A percentile compares a stretch with the other conserved stretches of the same genome.
Conservation (phyloP, 495 filamentous ascomycete genomes). For the Opeltia flavorubescens region DNA sequence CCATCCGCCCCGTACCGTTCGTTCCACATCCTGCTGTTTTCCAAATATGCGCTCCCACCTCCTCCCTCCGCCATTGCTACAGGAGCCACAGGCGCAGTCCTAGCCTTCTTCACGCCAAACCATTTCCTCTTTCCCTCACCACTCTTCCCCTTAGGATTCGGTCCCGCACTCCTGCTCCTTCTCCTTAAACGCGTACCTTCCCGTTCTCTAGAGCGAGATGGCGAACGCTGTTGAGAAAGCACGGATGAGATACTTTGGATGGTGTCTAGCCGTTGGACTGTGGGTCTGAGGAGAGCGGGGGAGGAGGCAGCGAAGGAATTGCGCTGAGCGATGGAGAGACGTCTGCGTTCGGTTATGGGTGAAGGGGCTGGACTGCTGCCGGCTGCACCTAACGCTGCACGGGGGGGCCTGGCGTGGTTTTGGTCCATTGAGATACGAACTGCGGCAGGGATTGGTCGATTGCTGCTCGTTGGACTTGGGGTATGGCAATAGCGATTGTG, state of each 20-base stretch:
- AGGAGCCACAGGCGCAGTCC: conserved; percentile 9
- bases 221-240: conserved; percentile 12
- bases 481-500: conserved; percentile 15
- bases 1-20: background rate
- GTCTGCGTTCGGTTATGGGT: conserved; percentile 20
- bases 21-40: background rate
- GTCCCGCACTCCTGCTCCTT: conserved; percentile 23
- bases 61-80: conserved; percentile 24
- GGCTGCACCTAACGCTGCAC: conserved; percentile 8
- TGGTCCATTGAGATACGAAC: conserved; percentile 2
- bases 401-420: conserved; percentile 10
- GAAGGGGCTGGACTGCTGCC: conserved; percentile 24
- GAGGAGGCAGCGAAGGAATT: conserved; percentile 11
- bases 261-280: conserved; percentile 32
- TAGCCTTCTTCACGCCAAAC: conserved; percentile 27
- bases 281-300: conserved; percentile 26
- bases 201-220: conserved; percentile 20
- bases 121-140: conserved; percentile 38
- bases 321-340: background rate
- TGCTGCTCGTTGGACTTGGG: background rate
- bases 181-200: conserved; percentile 21
- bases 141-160: background rate
- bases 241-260: conserved; percentile 28
- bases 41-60: conserved; percentile 12
- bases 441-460: conserved; percentile 4